Conservation (phyloP, 768 basidiomycete species). For the Psilocybe azurescens region DNA sequence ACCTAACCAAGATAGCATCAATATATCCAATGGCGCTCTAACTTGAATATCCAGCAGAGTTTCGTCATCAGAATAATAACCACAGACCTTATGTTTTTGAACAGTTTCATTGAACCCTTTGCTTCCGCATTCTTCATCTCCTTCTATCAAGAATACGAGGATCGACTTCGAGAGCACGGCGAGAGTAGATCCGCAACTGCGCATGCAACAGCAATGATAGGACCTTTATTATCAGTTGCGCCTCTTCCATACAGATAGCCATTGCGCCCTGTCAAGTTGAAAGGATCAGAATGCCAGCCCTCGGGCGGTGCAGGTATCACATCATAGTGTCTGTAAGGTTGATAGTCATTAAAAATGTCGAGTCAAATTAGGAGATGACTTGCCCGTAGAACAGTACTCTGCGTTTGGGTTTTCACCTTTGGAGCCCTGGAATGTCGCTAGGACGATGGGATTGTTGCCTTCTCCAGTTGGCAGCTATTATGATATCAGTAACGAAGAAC, state of each 20-base stretch:
- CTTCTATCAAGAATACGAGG: slow-evolving; percentile 92
- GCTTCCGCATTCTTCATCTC: slow-evolving; percentile 97
- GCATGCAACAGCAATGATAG: slow-evolving; percentile 88
- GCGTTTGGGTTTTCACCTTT: slow-evolving; percentile 63
- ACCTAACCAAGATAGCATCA: slow-evolving; percentile 91
- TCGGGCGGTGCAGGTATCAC: slow-evolving; percentile 82
- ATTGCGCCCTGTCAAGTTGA: slow-evolving; percentile 79
- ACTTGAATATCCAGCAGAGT: neutral
- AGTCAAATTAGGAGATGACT: slow-evolving; percentile 19
- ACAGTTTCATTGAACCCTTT: slow-evolving; percentile 84
- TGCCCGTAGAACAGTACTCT: slow-evolving; percentile 93
- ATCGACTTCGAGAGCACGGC: slow-evolving; percentile 80
- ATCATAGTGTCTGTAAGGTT: slow-evolving; percentile 86
- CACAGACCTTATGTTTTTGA: slow-evolving; percentile 67
- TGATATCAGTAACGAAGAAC: neutral
- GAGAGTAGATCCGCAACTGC: slow-evolving; percentile 85
- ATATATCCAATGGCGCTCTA: slow-evolving; percentile 84
- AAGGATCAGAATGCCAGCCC: slow-evolving; percentile 88
- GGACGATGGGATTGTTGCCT: slow-evolving; percentile 83
- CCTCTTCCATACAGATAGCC: slow-evolving; percentile 93
- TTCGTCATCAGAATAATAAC: neutral
- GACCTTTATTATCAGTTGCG: slow-evolving; percentile 95
- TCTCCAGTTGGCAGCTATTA: slow-evolving; percentile 77
- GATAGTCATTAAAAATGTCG: neutral
- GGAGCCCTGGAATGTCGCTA: slow-evolving; percentile 84